These are phyloP conservation scores for Microstegium vimineum DNA, from an alignment of 176 grass and related monocot genomes.

Conservation along the genomic window DNA sequence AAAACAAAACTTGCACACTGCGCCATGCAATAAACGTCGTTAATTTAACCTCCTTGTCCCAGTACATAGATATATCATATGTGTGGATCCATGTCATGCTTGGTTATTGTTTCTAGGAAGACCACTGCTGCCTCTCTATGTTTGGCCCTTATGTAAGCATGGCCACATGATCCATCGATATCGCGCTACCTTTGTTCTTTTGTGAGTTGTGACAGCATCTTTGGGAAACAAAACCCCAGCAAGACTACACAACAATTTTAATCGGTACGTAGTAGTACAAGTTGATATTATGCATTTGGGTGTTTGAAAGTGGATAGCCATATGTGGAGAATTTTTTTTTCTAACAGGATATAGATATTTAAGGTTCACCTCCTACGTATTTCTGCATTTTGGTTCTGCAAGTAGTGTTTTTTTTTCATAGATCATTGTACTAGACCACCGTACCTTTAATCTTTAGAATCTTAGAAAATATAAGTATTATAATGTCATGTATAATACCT, in stretches of 20 bases:
- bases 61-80: constrained; percentile 36
- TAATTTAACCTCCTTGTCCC: constrained; percentile 24
- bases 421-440: too few relatives aligned
- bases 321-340: not conserved
- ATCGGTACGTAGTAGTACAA: not conserved
- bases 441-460: too few relatives aligned
- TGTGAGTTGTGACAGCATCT: constrained; percentile 35
- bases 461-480: not conserved
- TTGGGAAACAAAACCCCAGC: constrained; percentile 38
- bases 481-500: too few relatives aligned
- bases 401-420: not conserved
- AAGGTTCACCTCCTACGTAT: not conserved
- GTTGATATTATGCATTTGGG: constrained; percentile 1
- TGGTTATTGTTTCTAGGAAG: constrained; percentile 32
- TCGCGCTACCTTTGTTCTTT: constrained; percentile 20
- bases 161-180: constrained; percentile 27
- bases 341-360: not conserved
- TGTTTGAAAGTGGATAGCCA: not conserved
- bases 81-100: constrained; percentile 3
- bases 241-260: constrained; percentile 6
- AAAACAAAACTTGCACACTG: constrained; percentile 51
- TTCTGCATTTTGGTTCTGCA: not conserved
- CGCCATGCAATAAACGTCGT: constrained; percentile 53
- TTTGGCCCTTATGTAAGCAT: not conserved
- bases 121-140: not conserved